phyloP scores from a whole-genome alignment of 805 yeast species.

The Nakazawaea peltata region DNA sequence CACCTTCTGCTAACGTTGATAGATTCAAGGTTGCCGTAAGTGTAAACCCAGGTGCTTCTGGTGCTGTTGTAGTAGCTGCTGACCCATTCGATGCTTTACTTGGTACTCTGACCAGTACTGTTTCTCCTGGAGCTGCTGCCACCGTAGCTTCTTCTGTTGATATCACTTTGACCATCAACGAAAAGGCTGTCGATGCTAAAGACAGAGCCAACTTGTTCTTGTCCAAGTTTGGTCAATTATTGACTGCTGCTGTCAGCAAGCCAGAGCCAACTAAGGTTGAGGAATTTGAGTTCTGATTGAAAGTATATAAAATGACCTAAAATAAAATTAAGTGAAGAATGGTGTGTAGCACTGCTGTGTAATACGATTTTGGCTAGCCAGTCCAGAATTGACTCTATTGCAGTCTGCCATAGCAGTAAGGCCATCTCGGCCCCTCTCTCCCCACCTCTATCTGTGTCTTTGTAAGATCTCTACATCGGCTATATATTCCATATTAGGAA shows the following conservation, averaged over 20 bases:
- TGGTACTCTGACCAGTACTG: constrained; percentile 8
- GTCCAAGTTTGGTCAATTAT: constrained; percentile 17
- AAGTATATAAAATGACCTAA: too few relatives aligned
- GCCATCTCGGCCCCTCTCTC: too few relatives aligned
- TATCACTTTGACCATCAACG: constrained; percentile 27
- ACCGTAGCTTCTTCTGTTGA: constrained; percentile 22
- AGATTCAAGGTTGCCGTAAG: constrained; percentile 37
- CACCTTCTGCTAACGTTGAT: constrained; percentile 32
- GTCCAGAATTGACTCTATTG: too few relatives aligned
- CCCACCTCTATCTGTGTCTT: too few relatives aligned
- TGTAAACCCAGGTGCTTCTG: constrained; percentile 20
- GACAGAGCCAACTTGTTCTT: constrained; percentile 32
- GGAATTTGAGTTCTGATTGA: constrained; percentile 2
- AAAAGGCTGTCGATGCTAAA: constrained; percentile 35
- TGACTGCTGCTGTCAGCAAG: background rate
- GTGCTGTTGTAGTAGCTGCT: background rate
- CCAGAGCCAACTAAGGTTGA: constrained; percentile 2
- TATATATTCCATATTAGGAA: background rate
- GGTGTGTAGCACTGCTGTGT: background rate
- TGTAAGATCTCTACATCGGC: background rate
- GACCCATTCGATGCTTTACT: constrained; percentile 22
- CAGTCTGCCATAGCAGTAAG: too few relatives aligned
- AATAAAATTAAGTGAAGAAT: too few relatives aligned
- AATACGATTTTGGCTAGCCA: too few relatives aligned
- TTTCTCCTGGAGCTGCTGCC: constrained; percentile 7